Percentiles rank a stretch among this genome's conserved stretches.
These are phyloP conservation scores for Phascolomyces articulosus DNA, from an alignment of 371 early-diverging fungal species.

Conservation along the genomic window DNA sequence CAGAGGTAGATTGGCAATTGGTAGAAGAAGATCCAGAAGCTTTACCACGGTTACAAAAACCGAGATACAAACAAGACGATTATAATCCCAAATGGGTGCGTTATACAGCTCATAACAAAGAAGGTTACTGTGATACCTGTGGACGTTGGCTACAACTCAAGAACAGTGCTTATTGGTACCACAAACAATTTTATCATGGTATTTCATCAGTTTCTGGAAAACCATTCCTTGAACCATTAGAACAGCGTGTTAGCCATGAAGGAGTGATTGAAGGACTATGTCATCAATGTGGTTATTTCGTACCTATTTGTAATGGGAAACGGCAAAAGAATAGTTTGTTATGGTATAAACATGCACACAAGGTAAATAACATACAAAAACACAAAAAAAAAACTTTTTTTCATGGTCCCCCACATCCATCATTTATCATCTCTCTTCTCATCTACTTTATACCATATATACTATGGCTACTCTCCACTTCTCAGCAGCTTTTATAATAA, in stretches of 20 bases:
- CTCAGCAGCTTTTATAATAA: no score
- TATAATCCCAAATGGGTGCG: constrained; percentile 94
- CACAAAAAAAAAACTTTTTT: no score
- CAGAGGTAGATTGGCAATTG: constrained; percentile 22
- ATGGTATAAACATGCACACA: constrained; percentile 88
- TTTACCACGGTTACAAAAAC: constrained; percentile 63
- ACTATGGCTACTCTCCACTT: no score
- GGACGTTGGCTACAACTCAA: constrained; percentile 93
- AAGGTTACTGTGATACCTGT: constrained; percentile 90
- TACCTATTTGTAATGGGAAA: constrained; percentile 72
- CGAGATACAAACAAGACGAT: constrained; percentile 74
- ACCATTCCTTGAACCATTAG: constrained; percentile 67
- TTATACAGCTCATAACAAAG: constrained; percentile 75
- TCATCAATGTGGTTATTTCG: constrained; percentile 79
- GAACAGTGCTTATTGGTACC: constrained; percentile 92
- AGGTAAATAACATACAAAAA: constrained; percentile 33
- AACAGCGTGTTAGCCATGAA: constrained; percentile 55
- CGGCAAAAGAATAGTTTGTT: constrained; percentile 66
- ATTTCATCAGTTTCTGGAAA: constrained; percentile 88
- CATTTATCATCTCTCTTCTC: neutral
- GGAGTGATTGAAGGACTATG: constrained; percentile 77
- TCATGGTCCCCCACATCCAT: neutral
- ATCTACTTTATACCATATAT: neutral
- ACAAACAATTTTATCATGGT: constrained; percentile 85
- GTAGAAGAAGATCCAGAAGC: constrained; percentile 27